Evolutionary conservation across 2,329 filamentous ascomycete species (phyloP).

Genomic region (Seiridium cupressi): DNA sequence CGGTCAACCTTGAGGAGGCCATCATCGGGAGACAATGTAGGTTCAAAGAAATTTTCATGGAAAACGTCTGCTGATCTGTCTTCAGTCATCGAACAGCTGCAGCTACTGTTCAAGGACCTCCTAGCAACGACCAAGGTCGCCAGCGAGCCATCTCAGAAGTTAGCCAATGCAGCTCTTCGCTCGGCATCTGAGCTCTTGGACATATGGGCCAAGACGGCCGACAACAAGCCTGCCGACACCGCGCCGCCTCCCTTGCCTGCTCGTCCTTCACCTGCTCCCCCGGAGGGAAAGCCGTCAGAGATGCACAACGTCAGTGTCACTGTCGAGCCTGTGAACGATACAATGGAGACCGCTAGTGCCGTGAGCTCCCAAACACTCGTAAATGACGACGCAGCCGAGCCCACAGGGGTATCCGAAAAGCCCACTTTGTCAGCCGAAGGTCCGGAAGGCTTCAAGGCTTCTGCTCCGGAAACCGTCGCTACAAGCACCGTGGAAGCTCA

Average conservation of each 20-base stretch:
- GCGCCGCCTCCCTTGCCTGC: constrained; percentile 49
- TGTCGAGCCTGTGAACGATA: constrained; percentile 28
- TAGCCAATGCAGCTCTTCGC: constrained; percentile 78
- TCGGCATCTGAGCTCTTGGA: constrained; percentile 33
- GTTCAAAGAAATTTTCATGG: constrained; percentile 29
- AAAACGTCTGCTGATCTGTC: constrained; percentile 10
- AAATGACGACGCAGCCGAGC: background rate
- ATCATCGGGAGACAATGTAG: constrained; percentile 72
- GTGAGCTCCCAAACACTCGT: constrained; percentile 54
- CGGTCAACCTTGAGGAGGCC: constrained; percentile 46
- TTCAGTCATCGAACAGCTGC: constrained; percentile 72
- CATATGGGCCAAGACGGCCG: background rate
- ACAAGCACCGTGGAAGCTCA: too few species aligned
- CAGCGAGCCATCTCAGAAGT: constrained; percentile 70
- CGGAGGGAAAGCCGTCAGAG: constrained; percentile 27
- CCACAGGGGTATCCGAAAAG: too few species aligned
- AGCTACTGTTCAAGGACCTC: constrained; percentile 68
- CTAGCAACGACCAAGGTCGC: constrained; percentile 59
- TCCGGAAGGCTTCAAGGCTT: too few species aligned
- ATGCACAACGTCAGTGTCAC: constrained; percentile 31
- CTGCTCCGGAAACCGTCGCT: too few species aligned
- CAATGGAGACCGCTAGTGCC: constrained; percentile 41
- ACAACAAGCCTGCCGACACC: constrained; percentile 18
- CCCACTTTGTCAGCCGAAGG: too few species aligned
- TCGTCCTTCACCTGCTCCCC: constrained; percentile 41